Conservation (phyloP, 768 basidiomycete genomes). For the Boletus sp. region DNA sequence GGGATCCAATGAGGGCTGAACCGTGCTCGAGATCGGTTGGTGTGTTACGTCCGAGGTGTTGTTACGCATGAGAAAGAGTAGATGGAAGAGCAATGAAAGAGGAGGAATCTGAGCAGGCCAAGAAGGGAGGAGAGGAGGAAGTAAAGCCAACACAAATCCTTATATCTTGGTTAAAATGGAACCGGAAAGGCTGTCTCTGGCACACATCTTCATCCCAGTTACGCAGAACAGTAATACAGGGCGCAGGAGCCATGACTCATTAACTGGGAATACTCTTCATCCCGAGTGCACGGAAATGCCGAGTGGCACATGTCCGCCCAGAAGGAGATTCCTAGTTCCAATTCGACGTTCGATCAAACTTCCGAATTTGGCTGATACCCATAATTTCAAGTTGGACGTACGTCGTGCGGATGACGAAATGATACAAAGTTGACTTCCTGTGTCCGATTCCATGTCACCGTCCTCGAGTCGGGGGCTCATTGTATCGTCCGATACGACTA, state of each 20-base stretch:
- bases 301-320: neutral
- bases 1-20: neutral
- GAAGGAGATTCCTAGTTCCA: neutral
- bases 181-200: neutral
- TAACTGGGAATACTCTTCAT: neutral
- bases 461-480: neutral
- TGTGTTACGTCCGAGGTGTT: neutral
- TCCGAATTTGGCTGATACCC: neutral
- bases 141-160: neutral
- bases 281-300: neutral
- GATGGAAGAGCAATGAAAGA: neutral
- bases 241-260: neutral
- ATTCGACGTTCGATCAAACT: neutral
- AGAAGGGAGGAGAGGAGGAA: neutral
- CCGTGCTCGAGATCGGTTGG: neutral
- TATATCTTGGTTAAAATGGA: conserved; percentile 11
- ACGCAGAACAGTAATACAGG: neutral
- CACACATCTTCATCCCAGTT: neutral
- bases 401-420: neutral
- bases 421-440: neutral
- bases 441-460: neutral
- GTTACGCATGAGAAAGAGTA: neutral
- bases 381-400: neutral
- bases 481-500: neutral
- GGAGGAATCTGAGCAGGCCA: neutral